A percentile compares a stretch with the other conserved stretches of the same genome.
Conservation (phyloP, 2,329 filamentous ascomycete genomes). For the Thelonectria blattea region DNA sequence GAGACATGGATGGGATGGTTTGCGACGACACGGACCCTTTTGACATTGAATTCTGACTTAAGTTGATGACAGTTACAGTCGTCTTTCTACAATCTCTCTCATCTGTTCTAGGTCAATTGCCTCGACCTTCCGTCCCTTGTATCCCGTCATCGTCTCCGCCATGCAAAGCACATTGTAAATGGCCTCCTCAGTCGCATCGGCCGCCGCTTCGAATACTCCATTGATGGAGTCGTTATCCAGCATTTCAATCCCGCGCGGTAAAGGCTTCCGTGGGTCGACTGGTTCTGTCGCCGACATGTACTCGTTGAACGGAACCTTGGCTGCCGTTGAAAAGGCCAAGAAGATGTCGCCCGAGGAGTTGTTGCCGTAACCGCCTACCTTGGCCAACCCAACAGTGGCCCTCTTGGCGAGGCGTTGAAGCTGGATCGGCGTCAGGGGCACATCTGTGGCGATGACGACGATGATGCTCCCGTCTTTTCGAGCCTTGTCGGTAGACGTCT, state of each 20-base stretch:
- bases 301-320: slow-evolving; percentile 50
- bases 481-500: slow-evolving; percentile 34
- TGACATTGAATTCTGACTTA: neutral
- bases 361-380: slow-evolving; percentile 65
- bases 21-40: neutral
- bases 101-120: slow-evolving; percentile 55
- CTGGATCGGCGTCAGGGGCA: slow-evolving; percentile 41
- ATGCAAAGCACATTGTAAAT: slow-evolving; percentile 70
- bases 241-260: slow-evolving; percentile 19
- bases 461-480: slow-evolving; percentile 46
- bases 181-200: slow-evolving; percentile 69
- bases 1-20: slow-evolving; percentile 11
- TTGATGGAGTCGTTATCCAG: slow-evolving; percentile 66
- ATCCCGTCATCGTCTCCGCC: slow-evolving; percentile 63
- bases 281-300: slow-evolving; percentile 36
- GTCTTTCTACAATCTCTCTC: slow-evolving; percentile 51
- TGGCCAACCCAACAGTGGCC: slow-evolving; percentile 65
- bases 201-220: slow-evolving; percentile 64
- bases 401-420: slow-evolving; percentile 60
- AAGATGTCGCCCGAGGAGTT: slow-evolving; percentile 72
- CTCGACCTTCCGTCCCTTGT: slow-evolving; percentile 55
- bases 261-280: slow-evolving; percentile 50
- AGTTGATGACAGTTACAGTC: slow-evolving; percentile 16
- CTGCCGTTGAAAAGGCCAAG: slow-evolving; percentile 69
- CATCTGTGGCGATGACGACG: slow-evolving; percentile 43